Conservation (phyloP, 2,329 filamentous ascomycete species). For the Acrocalymma vagum region DNA sequence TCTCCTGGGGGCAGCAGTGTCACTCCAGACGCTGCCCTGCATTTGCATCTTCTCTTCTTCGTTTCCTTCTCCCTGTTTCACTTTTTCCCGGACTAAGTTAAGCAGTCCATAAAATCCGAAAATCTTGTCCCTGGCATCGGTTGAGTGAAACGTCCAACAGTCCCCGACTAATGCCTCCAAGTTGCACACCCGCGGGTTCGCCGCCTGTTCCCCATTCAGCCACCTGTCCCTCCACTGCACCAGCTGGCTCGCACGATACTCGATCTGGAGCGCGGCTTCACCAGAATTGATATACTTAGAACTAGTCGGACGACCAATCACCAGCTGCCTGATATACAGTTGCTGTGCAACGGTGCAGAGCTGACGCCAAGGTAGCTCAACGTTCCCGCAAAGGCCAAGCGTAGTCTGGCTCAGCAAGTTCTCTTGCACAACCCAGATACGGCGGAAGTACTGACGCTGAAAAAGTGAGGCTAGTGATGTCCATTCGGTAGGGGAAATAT, state of each 20-base stretch:
- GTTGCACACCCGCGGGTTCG: background rate
- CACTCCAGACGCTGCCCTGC: too few species aligned
- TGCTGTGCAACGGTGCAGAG: background rate
- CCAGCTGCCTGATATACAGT: constrained; percentile 1
- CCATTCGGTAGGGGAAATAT: constrained; percentile 1
- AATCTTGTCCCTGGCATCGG: constrained; percentile 2
- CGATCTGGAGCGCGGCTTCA: background rate
- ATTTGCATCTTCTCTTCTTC: too few species aligned
- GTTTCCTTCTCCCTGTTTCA: too few species aligned
- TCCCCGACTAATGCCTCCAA: background rate
- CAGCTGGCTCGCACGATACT: background rate
- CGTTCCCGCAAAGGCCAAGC: background rate
- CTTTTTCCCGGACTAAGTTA: background rate
- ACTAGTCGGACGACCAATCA: background rate
- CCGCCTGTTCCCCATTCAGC: background rate
- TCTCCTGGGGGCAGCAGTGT: too few species aligned
- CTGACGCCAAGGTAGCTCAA: background rate
- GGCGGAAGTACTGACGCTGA: constrained; percentile 2
- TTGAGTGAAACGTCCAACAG: background rate
- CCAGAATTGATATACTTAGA: background rate
- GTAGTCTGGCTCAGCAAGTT: background rate
- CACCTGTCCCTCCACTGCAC: background rate
- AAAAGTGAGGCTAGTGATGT: background rate
- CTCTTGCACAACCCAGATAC: constrained; percentile 3
- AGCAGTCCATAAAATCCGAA: background rate